Percentiles rank a stretch among this genome's conserved stretches.
Conservation (phyloP, 2,329 filamentous ascomycete genomes). For the Taxawa tesnikishii region DNA sequence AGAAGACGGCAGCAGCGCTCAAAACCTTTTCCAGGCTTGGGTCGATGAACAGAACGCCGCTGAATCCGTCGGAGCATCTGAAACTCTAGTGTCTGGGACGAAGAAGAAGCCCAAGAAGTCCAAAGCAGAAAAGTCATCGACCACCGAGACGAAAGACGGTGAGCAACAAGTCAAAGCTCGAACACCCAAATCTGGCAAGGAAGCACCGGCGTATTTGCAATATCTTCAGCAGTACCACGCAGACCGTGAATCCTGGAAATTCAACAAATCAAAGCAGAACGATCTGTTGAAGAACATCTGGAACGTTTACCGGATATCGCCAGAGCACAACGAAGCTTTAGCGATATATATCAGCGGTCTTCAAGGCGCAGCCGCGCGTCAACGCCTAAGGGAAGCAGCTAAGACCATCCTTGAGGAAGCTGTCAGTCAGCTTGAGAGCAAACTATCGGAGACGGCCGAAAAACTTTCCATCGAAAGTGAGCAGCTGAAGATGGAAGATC, state of each 20-base stretch:
- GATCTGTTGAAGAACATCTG: conserved; percentile 75
- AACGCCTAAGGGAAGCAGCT: conserved; percentile 55
- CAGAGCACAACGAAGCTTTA: conserved; percentile 55
- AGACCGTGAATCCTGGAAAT: conserved; percentile 69
- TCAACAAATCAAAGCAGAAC: conserved; percentile 88
- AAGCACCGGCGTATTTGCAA: conserved; percentile 48
- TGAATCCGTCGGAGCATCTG: conserved; percentile 1
- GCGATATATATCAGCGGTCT: conserved; percentile 69
- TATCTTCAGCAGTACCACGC: conserved; percentile 70
- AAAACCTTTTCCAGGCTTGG: conserved; percentile 41
- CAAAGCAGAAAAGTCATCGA: conserved; percentile 11
- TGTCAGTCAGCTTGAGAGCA: conserved; percentile 1
- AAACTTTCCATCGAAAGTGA: neutral
- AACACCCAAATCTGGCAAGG: conserved; percentile 9
- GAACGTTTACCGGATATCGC: conserved; percentile 57
- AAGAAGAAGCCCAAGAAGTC: conserved; percentile 20
- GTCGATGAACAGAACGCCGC: conserved; percentile 21
- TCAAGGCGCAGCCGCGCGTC: conserved; percentile 57
- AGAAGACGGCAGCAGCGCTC: conserved; percentile 42
- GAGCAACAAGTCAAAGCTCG: conserved; percentile 7
- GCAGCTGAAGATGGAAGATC: conserved; percentile 19
- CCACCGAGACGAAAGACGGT: conserved; percentile 16
- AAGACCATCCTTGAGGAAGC: conserved; percentile 45
- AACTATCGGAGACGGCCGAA: conserved; percentile 5
- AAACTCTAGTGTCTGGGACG: conserved; percentile 2